Conservation (phyloP, 2,329 filamentous ascomycete genomes). For the Botrytis pseudocinerea region DNA sequence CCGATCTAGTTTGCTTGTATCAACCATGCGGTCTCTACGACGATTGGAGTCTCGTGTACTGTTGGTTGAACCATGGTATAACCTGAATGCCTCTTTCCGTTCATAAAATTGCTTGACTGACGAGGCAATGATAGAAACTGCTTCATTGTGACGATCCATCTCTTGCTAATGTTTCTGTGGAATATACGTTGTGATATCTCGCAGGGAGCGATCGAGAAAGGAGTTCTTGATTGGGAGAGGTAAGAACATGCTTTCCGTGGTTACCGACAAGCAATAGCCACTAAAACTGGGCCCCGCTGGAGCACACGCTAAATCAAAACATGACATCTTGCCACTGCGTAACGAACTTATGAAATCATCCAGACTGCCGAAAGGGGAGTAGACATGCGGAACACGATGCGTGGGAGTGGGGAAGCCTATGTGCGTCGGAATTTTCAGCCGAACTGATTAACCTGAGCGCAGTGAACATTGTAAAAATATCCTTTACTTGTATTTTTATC, state of each 20-base stretch:
- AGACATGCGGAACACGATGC: not conserved
- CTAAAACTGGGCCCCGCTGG: not conserved
- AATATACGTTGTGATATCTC: not conserved
- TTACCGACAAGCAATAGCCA: not conserved
- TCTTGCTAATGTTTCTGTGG: not conserved
- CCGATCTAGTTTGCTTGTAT: conserved; percentile 50
- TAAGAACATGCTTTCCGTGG: not conserved
- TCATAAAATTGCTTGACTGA: conserved; percentile 30
- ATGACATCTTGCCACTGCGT: not conserved
- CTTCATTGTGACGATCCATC: conserved; percentile 33
- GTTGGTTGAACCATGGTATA: conserved; percentile 58
- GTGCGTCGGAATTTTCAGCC: not conserved
- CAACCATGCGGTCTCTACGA: conserved; percentile 40
- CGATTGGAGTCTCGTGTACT: conserved; percentile 46
- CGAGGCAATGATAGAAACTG: conserved; percentile 30
- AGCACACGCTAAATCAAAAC: not conserved
- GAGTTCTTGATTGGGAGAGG: not conserved
- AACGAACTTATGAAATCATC: not conserved
- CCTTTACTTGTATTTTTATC: not conserved
- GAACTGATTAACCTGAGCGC: not conserved
- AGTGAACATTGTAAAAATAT: not conserved
- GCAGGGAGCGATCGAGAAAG: not conserved
- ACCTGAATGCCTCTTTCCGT: conserved; percentile 45
- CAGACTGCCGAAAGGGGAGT: not conserved
- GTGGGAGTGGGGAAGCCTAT: not conserved